Conservation (phyloP, 306 rosid species). For the Crataegus laevigata region DNA sequence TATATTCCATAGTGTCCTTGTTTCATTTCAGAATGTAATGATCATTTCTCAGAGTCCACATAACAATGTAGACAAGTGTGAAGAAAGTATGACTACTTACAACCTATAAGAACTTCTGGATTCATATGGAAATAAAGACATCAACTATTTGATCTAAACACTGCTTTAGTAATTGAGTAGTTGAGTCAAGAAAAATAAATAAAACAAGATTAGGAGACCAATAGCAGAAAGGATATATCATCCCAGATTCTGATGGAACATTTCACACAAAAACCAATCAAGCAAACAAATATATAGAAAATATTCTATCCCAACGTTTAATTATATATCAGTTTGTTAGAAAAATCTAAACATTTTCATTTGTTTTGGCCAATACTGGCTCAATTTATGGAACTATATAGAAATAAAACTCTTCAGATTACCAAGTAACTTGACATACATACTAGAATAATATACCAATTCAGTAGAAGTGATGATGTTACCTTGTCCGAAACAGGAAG, state of each 20-base stretch:
- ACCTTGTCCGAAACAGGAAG: constrained; percentile 95
- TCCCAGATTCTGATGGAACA: not conserved
- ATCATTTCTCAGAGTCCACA: not conserved
- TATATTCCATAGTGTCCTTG: not conserved
- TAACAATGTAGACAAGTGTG: not conserved
- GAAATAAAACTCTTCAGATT: not conserved
- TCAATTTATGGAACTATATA: not conserved
- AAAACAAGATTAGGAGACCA: not conserved
- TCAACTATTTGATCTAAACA: not conserved
- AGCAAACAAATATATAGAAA: not conserved
- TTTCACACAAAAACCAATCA: not conserved
- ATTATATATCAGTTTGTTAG: not conserved
- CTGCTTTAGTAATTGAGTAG: not conserved
- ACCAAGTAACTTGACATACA: not conserved
- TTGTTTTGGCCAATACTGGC: not conserved
- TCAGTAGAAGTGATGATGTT: constrained; percentile 1
- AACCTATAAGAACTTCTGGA: not conserved
- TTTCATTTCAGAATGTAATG: not conserved
- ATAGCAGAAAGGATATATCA: not conserved
- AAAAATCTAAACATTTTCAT: not conserved
- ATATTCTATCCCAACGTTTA: not conserved
- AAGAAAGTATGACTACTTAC: not conserved
- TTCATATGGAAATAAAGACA: not conserved
- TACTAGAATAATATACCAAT: not conserved
- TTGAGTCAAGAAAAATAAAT: not conserved